phyloP scores from a whole-genome alignment of 352 stramenopile species.

The Elongisporangium undulatum region DNA sequence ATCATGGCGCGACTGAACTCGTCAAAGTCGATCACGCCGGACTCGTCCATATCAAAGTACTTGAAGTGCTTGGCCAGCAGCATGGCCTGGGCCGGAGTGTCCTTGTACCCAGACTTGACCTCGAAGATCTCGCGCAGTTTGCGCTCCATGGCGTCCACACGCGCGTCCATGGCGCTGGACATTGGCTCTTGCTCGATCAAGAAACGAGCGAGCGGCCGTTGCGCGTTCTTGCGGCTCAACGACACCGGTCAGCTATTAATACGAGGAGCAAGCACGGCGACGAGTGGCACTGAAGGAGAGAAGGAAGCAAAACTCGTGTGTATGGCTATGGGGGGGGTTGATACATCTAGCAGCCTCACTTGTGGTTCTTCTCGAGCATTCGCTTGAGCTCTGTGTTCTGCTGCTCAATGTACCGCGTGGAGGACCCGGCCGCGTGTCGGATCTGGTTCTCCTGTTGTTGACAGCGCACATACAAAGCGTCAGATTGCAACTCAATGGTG shows the following conservation, averaged over 20 bases:
- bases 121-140: slow-evolving; percentile 64
- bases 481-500: background rate
- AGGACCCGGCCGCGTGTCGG: slow-evolving; percentile 40
- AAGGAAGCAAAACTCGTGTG: background rate
- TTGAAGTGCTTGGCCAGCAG: slow-evolving; percentile 70
- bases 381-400: slow-evolving; percentile 68
- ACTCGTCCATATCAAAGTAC: slow-evolving; percentile 70
- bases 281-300: no score
- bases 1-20: slow-evolving; percentile 87
- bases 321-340: background rate
- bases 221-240: background rate
- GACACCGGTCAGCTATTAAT: background rate
- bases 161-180: slow-evolving; percentile 21
- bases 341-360: background rate
- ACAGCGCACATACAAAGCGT: slow-evolving; percentile 2
- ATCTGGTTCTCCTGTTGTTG: slow-evolving; percentile 59
- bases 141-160: slow-evolving; percentile 45
- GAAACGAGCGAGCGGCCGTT: background rate
- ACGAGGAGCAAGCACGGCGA: no score
- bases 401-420: slow-evolving; percentile 43
- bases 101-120: slow-evolving; percentile 69
- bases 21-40: slow-evolving; percentile 77
- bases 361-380: slow-evolving; percentile 34
- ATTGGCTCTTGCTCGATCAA: background rate
- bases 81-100: slow-evolving; percentile 38